Evolutionary conservation across 1,284 basidiomycete genomes (phyloP).

Genomic region (Porogramme epimiltina): DNA sequence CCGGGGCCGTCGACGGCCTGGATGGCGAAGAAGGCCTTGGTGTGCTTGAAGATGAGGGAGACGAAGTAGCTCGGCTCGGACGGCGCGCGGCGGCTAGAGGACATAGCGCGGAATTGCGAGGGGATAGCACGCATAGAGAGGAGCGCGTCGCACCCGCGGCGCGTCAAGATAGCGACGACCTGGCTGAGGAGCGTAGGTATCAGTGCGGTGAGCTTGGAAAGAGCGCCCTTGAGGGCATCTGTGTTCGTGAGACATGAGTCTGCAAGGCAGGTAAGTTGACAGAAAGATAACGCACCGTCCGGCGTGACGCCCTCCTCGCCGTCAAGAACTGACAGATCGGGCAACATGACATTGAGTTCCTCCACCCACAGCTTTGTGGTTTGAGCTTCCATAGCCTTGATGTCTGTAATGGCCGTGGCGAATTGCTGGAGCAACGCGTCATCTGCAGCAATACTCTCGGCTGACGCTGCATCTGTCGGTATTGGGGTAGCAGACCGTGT

Average conservation of each 20-base stretch:
- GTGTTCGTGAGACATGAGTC: not conserved
- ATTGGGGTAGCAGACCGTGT: conserved; percentile 56
- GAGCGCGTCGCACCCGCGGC: conserved; percentile 83
- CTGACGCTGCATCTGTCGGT: conserved; percentile 46
- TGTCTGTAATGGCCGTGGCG: conserved; percentile 66
- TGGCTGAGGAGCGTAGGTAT: conserved; percentile 60
- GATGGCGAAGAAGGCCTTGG: conserved; percentile 79
- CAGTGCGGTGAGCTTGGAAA: conserved; percentile 50
- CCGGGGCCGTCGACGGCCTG: conserved; percentile 57
- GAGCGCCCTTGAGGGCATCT: conserved; percentile 61
- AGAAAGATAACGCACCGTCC: conserved; percentile 47
- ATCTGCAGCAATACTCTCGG: conserved; percentile 60
- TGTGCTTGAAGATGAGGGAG: conserved; percentile 75
- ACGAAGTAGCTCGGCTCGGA: conserved; percentile 87
- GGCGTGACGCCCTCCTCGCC: conserved; percentile 40
- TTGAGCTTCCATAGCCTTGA: conserved; percentile 54
- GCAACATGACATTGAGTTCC: conserved; percentile 66
- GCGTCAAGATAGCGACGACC: conserved; percentile 72
- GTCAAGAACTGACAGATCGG: conserved; percentile 30
- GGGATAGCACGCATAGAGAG: conserved; percentile 88
- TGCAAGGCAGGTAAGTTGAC: no score
- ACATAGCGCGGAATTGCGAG: conserved; percentile 83
- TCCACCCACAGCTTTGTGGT: conserved; percentile 62
- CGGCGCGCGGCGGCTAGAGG: conserved; percentile 63
- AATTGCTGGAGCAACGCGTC: conserved; percentile 63